Base-by-base conservation (phyloP, 345 rosid species). In the Pistacia integerrima region DNA sequence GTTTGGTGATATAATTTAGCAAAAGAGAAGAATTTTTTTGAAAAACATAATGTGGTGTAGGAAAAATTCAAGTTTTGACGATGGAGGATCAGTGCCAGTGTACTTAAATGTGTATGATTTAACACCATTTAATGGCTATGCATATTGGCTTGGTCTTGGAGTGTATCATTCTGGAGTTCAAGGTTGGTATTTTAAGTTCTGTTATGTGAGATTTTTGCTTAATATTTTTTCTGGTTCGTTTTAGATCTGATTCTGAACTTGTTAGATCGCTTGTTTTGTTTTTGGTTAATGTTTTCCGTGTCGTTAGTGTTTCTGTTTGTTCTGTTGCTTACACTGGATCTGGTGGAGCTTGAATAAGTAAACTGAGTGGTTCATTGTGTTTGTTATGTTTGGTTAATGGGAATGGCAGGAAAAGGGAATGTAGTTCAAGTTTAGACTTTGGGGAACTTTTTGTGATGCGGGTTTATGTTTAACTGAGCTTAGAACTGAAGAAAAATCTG, bases 121-220 rank as follows among this genome's bases (percentile, higher is more conserved):
- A 69, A 96, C 99, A 52, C 92, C 98, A 36, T 74, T 92, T 56
- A 96, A 96, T 88, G 99, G 97, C 69, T 96, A 93, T 72, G 97
- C 98, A 61, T 93, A 93, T 73, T 96, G 99, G 99, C 76, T 96
- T 73, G 99, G 99, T 33, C 98, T 96, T 64, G 98, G 99, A 13
- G 98, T 90, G 58, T 94, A 94, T 75, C 98, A 97, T 84, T 97
- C 99, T 46, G 99, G 99, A 9, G 97, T 97, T 75, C 91, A 97
- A 97, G 99, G 99, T 97, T 76, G 33, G 87, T 83, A 14, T 28
- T 22, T 55, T 4, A 28, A 22, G 5, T 51, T 22, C 59, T 14
- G 16, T 2, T 71, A 11, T 33, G 55, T 46, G 62, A 1, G 38
- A 12, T 55, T 13, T 76, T 17, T 11, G 18, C 67, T 54, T 64